These are phyloP conservation scores for Aspergillus jensenii DNA, from an alignment of 2,329 filamentous ascomycete genomes.

Conservation along the genomic window DNA sequence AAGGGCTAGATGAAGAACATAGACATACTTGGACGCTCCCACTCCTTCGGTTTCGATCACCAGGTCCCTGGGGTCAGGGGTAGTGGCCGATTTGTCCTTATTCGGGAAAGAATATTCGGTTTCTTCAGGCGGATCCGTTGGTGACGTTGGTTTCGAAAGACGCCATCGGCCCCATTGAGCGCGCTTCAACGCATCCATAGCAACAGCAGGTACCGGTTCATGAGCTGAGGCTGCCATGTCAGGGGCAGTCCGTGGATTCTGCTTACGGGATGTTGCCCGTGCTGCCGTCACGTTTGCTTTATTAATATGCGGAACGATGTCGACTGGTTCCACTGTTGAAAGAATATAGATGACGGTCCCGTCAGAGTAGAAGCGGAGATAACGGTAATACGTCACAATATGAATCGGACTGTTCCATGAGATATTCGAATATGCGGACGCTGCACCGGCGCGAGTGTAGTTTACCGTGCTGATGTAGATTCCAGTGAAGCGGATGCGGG, in stretches of 20 bases:
- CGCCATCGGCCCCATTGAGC: constrained; percentile 68
- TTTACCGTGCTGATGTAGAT: constrained; percentile 97
- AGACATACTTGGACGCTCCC: constrained; percentile 70
- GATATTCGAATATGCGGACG: constrained; percentile 63
- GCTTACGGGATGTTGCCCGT: constrained; percentile 28
- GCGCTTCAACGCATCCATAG: constrained; percentile 63
- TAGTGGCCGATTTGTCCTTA: constrained; percentile 16
- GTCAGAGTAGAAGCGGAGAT: constrained; percentile 91
- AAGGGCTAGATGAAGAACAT: constrained; percentile 75
- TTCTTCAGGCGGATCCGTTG: constrained; percentile 19
- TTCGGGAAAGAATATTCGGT: constrained; percentile 17
- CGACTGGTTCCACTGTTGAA: constrained; percentile 76
- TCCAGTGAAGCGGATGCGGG: constrained; percentile 89
- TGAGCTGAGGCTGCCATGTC: constrained; percentile 39
- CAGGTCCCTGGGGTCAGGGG: constrained; percentile 56
- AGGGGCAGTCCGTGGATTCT: constrained; percentile 40
- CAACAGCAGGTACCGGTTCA: constrained; percentile 37
- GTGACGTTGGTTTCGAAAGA: constrained; percentile 52
- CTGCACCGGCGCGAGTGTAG: constrained; percentile 80
- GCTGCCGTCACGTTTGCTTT: constrained; percentile 61
- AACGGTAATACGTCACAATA: constrained; percentile 97
- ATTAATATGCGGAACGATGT: constrained; percentile 82
- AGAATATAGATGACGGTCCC: constrained; percentile 79
- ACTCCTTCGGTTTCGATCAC: constrained; percentile 85
- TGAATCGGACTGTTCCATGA: constrained; percentile 83